These are phyloP conservation scores for Ceraceosorus guamensis DNA, from an alignment of 1,284 basidiomycete genomes.

Conservation along the genomic window DNA sequence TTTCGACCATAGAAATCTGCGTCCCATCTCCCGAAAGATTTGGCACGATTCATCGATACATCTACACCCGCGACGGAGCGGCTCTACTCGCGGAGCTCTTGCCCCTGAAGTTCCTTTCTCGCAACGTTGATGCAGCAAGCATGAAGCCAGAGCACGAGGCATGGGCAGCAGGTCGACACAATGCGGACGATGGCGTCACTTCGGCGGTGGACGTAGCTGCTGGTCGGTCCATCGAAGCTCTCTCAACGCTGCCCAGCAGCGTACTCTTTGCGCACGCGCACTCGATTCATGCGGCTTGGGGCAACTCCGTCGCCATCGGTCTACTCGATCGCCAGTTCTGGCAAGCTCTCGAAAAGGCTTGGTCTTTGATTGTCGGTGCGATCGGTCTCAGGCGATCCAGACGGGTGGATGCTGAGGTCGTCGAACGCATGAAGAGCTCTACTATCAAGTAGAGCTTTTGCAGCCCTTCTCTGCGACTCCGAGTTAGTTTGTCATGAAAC, in stretches of 20 bases:
- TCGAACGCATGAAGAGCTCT: not conserved
- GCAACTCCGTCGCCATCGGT: slow-evolving; percentile 14
- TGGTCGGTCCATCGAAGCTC: slow-evolving; percentile 2
- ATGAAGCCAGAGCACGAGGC: not conserved
- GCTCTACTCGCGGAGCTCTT: slow-evolving; percentile 6
- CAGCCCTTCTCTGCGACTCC: no score
- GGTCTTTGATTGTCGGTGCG: slow-evolving; percentile 11
- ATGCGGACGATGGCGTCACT: not conserved
- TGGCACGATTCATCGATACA: slow-evolving; percentile 7
- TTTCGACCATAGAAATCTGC: slow-evolving; percentile 8
- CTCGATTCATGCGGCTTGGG: slow-evolving; percentile 11
- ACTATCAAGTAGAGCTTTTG: no score
- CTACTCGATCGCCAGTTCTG: slow-evolving; percentile 8
- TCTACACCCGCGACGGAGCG: slow-evolving; percentile 10
- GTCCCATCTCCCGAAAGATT: slow-evolving; percentile 7
- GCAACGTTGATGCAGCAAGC: not conserved
- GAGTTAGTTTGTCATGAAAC: no score
- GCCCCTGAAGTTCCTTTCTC: slow-evolving; percentile 6
- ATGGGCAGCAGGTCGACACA: not conserved
- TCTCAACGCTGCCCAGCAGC: slow-evolving; percentile 3
- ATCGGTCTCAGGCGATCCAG: not conserved
- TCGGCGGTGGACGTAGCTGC: not conserved
- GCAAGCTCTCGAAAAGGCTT: slow-evolving; percentile 9
- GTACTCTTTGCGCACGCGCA: slow-evolving; percentile 3
- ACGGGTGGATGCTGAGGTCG: not conserved